phyloP scores from a whole-genome alignment of 2,329 filamentous ascomycete species.

The Alternaria gansuensis region DNA sequence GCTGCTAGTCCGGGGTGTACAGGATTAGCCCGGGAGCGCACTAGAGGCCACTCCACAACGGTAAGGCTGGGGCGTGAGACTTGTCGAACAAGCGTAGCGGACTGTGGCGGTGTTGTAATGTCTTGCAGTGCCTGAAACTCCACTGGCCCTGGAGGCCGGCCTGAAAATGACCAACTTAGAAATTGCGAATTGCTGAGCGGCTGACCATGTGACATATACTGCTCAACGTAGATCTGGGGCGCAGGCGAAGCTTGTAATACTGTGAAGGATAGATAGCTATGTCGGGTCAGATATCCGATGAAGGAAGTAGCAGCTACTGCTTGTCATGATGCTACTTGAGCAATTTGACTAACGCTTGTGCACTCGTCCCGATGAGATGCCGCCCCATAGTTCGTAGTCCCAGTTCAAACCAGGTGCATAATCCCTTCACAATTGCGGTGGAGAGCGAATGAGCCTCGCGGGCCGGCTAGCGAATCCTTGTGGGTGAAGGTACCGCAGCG shows the following conservation, averaged over 20 bases:
- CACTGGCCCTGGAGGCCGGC: conserved; percentile 43
- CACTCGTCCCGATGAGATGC: conserved; percentile 38
- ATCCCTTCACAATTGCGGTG: conserved; percentile 48
- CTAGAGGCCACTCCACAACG: conserved; percentile 43
- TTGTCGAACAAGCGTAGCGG: conserved; percentile 46
- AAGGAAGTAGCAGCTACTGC: conserved; percentile 31
- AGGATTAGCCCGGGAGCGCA: conserved; percentile 45
- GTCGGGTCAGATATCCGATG: conserved; percentile 27
- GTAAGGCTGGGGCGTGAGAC: conserved; percentile 49
- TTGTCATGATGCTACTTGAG: conserved; percentile 29
- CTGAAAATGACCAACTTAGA: conserved; percentile 42
- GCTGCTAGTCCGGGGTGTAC: conserved; percentile 45
- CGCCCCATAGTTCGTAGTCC: conserved; percentile 35
- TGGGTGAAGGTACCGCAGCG: conserved; percentile 41
- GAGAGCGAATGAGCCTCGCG: conserved; percentile 48
- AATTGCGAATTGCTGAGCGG: conserved; percentile 26
- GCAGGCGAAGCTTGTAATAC: conserved; percentile 42
- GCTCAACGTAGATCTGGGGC: conserved; percentile 40
- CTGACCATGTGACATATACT: conserved; percentile 23
- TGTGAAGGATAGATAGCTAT: conserved; percentile 35
- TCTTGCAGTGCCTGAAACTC: conserved; percentile 44
- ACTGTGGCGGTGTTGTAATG: conserved; percentile 50
- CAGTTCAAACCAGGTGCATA: conserved; percentile 46
- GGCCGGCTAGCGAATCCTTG: conserved; percentile 42
- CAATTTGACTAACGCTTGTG: conserved; percentile 38